Conservation (phyloP, 805 yeast genomes). For the Nakazawaea molendinolei region DNA sequence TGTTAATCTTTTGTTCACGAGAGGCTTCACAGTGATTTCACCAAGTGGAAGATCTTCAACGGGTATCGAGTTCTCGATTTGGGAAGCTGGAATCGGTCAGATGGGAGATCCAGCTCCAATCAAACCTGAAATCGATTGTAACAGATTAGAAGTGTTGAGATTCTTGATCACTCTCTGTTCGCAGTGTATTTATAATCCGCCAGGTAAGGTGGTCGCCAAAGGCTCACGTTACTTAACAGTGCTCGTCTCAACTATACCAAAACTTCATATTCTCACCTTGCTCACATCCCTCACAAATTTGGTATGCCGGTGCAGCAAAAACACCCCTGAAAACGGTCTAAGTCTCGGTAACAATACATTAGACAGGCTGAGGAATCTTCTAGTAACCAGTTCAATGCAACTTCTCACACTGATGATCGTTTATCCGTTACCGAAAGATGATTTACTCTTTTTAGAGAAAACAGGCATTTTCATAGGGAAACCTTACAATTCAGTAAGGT, state of each 20-base stretch:
- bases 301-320: constrained; percentile 42
- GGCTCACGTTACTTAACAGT: constrained; percentile 62
- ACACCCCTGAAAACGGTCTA: constrained; percentile 39
- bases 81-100: constrained; percentile 80
- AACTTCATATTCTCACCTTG: constrained; percentile 38
- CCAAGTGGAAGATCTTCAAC: constrained; percentile 14
- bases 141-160: constrained; percentile 62
- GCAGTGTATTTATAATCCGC: constrained; percentile 45
- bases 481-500: constrained; percentile 42
- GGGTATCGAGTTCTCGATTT: constrained; percentile 36
- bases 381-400: constrained; percentile 54
- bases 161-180: constrained; percentile 58
- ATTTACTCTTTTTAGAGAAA: constrained; percentile 28
- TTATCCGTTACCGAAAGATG: constrained; percentile 55
- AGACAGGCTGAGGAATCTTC: constrained; percentile 36
- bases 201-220: constrained; percentile 31
- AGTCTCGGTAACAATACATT: constrained; percentile 23
- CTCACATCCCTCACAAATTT: constrained; percentile 69
- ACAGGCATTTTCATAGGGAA: constrained; percentile 24
- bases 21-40: constrained; percentile 46
- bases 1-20: constrained; percentile 44
- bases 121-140: constrained; percentile 43
- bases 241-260: constrained; percentile 44
- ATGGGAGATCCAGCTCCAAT: constrained; percentile 20
- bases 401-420: constrained; percentile 53